A percentile compares a stretch with the other conserved stretches of the same genome.
phyloP scores from a whole-genome alignment of 345 rosid genomes.

The Linum trigynum region DNA sequence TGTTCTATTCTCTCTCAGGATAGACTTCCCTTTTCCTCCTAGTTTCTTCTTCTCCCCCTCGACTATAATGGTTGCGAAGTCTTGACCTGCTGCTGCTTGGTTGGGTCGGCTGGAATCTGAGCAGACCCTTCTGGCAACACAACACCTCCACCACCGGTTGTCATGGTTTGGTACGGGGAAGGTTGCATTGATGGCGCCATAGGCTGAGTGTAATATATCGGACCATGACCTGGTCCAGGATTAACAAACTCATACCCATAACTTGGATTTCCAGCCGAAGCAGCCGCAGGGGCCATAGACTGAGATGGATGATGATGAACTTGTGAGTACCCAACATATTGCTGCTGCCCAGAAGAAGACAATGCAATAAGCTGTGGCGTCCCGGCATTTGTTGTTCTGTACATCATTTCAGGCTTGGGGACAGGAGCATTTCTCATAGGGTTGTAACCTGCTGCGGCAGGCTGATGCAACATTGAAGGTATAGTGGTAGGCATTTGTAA shows the following conservation, averaged over 20 bases:
- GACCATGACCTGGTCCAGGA: conserved; percentile 42
- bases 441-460: conserved; percentile 31
- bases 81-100: conserved; percentile 51
- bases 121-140: conserved; percentile 45
- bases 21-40: too few relatives aligned
- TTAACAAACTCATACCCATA: conserved; percentile 58
- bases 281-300: conserved; percentile 34
- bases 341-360: conserved; percentile 63
- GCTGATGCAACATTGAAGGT: conserved; percentile 41
- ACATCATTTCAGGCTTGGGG: conserved; percentile 62
- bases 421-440: conserved; percentile 49
- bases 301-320: conserved; percentile 81
- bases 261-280: conserved; percentile 38
- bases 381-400: conserved; percentile 45
- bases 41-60: conserved; percentile 13
- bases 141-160: conserved; percentile 30
- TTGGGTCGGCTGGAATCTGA: conserved; percentile 42
- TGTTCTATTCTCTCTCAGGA: too few relatives aligned
- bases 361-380: conserved; percentile 58
- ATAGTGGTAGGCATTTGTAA: conserved; percentile 22
- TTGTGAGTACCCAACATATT: conserved; percentile 64
- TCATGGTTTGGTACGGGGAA: conserved; percentile 85
- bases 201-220: conserved; percentile 75
- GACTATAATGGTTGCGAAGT: conserved; percentile 39
- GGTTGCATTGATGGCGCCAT: conserved; percentile 41